phyloP scores from a whole-genome alignment of 352 stramenopile species.

The Pythium vanterpoolii region DNA sequence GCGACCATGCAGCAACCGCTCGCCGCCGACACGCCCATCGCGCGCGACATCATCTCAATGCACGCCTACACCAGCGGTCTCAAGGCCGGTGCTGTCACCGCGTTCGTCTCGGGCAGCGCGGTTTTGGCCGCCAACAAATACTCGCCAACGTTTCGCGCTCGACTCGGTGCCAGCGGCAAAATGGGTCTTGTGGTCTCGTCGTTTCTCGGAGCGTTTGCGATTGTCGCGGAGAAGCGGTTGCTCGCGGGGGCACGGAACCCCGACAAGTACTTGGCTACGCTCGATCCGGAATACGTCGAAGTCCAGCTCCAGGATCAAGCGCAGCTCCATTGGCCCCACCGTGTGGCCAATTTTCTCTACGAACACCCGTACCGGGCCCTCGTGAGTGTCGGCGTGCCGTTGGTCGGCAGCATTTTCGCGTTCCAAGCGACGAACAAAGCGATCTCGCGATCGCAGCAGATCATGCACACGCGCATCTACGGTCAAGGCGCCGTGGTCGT shows the following conservation, averaged over 20 bases:
- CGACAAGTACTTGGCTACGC: slow-evolving; percentile 57
- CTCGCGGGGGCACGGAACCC: slow-evolving; percentile 66
- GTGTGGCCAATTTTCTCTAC: slow-evolving; percentile 70
- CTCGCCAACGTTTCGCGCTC: slow-evolving; percentile 64
- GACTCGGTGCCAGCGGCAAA: slow-evolving; percentile 70
- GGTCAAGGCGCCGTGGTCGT: slow-evolving; percentile 65
- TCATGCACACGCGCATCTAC: slow-evolving; percentile 88
- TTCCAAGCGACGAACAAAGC: slow-evolving; percentile 67
- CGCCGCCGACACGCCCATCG: not conserved
- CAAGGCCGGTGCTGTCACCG: slow-evolving; percentile 36
- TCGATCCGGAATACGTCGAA: slow-evolving; percentile 46
- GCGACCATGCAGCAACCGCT: not conserved
- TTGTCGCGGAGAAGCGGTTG: slow-evolving; percentile 62
- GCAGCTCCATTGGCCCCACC: slow-evolving; percentile 44
- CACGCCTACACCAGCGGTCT: slow-evolving; percentile 66
- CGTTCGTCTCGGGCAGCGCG: slow-evolving; percentile 29
- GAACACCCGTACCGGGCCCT: slow-evolving; percentile 75
- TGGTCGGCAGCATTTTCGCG: slow-evolving; percentile 71
- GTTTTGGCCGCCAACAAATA: slow-evolving; percentile 52
- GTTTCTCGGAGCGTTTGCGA: slow-evolving; percentile 58
- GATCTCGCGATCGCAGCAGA: slow-evolving; percentile 74
- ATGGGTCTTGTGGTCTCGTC: slow-evolving; percentile 61
- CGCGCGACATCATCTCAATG: slow-evolving; percentile 8
- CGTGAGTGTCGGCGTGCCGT: slow-evolving; percentile 42
- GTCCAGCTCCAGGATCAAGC: slow-evolving; percentile 27